Evolutionary conservation across 371 early-diverging fungal genomes (phyloP).

Genomic region (Phascolomyces articulosus): DNA sequence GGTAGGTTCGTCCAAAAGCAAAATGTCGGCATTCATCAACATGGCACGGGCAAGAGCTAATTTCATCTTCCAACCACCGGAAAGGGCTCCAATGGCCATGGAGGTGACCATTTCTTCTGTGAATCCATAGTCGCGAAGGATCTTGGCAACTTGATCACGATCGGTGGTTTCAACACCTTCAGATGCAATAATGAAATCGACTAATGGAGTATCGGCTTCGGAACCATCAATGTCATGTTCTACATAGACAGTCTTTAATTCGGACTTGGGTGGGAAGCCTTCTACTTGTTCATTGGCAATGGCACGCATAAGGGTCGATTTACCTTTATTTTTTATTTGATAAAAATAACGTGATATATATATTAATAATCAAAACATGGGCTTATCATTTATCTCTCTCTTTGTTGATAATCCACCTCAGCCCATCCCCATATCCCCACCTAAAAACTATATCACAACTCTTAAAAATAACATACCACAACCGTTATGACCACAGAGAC

Average conservation of each 20-base stretch:
- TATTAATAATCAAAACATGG: too few relatives aligned
- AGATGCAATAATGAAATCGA: conserved; percentile 71
- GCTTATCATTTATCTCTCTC: too few relatives aligned
- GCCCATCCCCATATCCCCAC: too few relatives aligned
- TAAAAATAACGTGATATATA: too few relatives aligned
- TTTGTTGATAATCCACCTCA: too few relatives aligned
- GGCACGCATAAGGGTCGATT: conserved; percentile 86
- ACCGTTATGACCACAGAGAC: conserved; percentile 86
- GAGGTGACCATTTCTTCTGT: conserved; percentile 65
- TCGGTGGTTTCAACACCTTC: conserved; percentile 56
- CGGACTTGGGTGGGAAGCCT: conserved; percentile 76
- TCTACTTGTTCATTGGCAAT: conserved; percentile 77
- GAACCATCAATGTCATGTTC: conserved; percentile 81
- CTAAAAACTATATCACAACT: too few relatives aligned
- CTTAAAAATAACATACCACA: too few relatives aligned
- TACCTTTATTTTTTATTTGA: too few relatives aligned
- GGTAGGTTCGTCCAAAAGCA: conserved; percentile 91
- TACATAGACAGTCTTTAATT: conserved; percentile 72
- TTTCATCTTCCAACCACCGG: conserved; percentile 93
- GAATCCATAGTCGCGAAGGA: conserved; percentile 71
- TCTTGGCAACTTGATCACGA: conserved; percentile 55
- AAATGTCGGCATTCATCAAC: conserved; percentile 82
- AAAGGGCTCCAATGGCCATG: conserved; percentile 72
- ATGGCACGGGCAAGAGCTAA: conserved; percentile 85
- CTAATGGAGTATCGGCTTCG: conserved; percentile 65